phyloP scores from a whole-genome alignment of 495 filamentous ascomycete species.

The Aspergillus coremiiformis region DNA sequence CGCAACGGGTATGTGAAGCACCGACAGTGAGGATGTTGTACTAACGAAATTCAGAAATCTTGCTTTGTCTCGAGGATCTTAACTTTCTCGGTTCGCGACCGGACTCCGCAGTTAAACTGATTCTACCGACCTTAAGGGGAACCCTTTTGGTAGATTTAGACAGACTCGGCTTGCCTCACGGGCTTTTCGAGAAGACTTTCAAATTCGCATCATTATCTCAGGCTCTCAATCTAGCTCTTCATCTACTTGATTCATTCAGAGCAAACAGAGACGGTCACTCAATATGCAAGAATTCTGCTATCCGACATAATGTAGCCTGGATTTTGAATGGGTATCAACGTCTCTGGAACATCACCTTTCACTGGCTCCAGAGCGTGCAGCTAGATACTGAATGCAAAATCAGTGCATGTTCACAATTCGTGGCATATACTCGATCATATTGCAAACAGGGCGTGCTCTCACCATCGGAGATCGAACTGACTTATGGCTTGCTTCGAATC shows the following conservation, averaged over 20 bases:
- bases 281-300: conserved; percentile 10
- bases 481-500: conserved; percentile 23
- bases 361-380: conserved; percentile 19
- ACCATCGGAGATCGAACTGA: conserved; percentile 21
- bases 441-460: conserved; percentile 12
- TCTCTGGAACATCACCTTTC: conserved; percentile 25
- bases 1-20: conserved; percentile 27
- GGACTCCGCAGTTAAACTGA: conserved; percentile 9
- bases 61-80: conserved; percentile 26
- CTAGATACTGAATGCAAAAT: conserved; percentile 14
- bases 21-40: not conserved
- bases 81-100: conserved; percentile 2
- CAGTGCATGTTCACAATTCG: conserved; percentile 18
- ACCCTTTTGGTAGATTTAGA: conserved; percentile 27
- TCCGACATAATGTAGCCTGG: conserved; percentile 31
- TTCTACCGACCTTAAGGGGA: conserved; percentile 23
- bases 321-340: conserved; percentile 32
- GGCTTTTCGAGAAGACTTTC: conserved; percentile 20
- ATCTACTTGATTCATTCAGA: conserved; percentile 29
- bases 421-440: conserved; percentile 16
- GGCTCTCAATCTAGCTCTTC: conserved; percentile 17
- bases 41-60: conserved; percentile 30
- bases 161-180: conserved; percentile 26
- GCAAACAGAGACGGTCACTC: conserved; percentile 2
- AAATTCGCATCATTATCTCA: conserved; percentile 21